These are phyloP conservation scores for Nakazawaea pomicola DNA, from an alignment of 805 yeast species.

Conservation along the genomic window DNA sequence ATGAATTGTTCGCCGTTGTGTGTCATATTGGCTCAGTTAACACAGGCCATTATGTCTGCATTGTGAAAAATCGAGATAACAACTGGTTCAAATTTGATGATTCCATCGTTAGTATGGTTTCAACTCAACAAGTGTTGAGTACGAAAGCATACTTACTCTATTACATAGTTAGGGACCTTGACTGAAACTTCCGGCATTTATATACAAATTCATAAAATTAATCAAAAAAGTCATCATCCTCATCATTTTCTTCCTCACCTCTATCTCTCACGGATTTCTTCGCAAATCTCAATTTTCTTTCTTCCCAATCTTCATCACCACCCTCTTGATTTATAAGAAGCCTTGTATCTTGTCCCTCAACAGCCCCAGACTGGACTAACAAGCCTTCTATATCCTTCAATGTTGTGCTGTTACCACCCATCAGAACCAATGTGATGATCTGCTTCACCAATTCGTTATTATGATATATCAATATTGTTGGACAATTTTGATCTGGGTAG, in stretches of 20 bases:
- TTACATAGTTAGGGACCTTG: slow-evolving; percentile 47
- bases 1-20: slow-evolving; percentile 82
- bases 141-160: slow-evolving; percentile 79
- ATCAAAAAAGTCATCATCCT: slow-evolving; percentile 47
- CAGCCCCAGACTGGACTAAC: slow-evolving; percentile 62
- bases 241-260: slow-evolving; percentile 29
- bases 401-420: slow-evolving; percentile 81
- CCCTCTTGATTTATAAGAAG: slow-evolving; percentile 57
- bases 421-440: slow-evolving; percentile 67
- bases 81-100: slow-evolving; percentile 93
- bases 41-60: slow-evolving; percentile 91
- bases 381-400: slow-evolving; percentile 67
- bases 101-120: slow-evolving; percentile 64
- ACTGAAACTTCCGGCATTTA: slow-evolving; percentile 13
- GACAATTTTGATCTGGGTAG: slow-evolving; percentile 87
- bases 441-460: slow-evolving; percentile 78
- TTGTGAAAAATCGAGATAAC: slow-evolving; percentile 66
- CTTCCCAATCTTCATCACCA: slow-evolving; percentile 46
- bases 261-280: slow-evolving; percentile 48
- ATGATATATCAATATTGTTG: slow-evolving; percentile 80
- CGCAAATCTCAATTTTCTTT: slow-evolving; percentile 47
- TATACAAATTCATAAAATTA: slow-evolving; percentile 17
- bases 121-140: slow-evolving; percentile 58
- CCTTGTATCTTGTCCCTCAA: slow-evolving; percentile 63
- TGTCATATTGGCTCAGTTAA: slow-evolving; percentile 90